Base-by-base conservation (phyloP, 1,139 yeast genomes). In the Candida pseudoviswanathii region DNA sequence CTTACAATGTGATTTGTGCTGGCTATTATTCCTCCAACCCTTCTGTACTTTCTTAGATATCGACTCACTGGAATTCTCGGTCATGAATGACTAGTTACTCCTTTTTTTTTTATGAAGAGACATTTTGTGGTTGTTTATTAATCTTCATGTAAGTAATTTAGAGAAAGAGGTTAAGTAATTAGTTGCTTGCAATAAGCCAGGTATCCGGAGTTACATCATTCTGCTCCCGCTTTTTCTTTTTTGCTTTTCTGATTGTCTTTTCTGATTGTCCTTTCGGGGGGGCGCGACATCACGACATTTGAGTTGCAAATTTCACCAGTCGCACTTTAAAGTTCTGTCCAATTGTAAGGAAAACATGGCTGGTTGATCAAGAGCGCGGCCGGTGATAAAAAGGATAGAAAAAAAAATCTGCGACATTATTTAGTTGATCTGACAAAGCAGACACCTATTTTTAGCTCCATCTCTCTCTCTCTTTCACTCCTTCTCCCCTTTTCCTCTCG, bases 61-160 rank as follows among this genome's bases (percentile, higher is more conserved):
- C 25, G 29, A 22, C 22, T 36, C 40, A 36, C 40, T 36, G 41
- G 41, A 25, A 25, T 7, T 5, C 26, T 25, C 41, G 41, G 41
- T 37, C 41, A 37, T 25, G 37, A 33, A 10, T 33, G 37, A 16
- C n/a, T 7, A 33, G 21, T 24, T 16, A 16, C 16, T 16, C 16
- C 16, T 16, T 37, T 37, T 24, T 37, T 37, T n/a, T 6, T 37
- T 37, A 7, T 36, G 16, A 16, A 16, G 16, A 16, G 16, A 27
- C 30, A 6, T 8, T 8, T 27, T 27, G 30, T 22, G 26, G 25
- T 36, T 22, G 22, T n/a, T 33, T 33, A 33, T 33, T 33, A 33
- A 33, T 33, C 31, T 9, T 37, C 27, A 37, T 37, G 41, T 37
- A 37, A 37, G 41, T 37, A 37, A 37, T 37, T 37, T 37, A 37